phyloP scores from a whole-genome alignment of 2,329 filamentous ascomycete species.

The Xylariaceae sp. region DNA sequence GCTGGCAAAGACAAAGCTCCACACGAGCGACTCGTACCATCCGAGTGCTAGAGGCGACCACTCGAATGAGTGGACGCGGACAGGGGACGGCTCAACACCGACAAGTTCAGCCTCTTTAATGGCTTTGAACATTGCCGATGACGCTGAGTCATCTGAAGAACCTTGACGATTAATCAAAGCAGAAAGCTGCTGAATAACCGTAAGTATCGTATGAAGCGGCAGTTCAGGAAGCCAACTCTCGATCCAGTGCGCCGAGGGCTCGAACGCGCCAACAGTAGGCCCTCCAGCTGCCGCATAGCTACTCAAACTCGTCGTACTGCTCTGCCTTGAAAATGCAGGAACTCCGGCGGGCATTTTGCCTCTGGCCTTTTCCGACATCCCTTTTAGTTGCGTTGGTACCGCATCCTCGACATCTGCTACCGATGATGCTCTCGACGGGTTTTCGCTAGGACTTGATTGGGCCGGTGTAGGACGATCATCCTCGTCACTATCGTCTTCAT shows the following conservation, averaged over 20 bases:
- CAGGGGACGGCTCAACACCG: conserved; percentile 67
- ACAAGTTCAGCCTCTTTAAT: conserved; percentile 61
- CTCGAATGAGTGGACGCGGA: conserved; percentile 84
- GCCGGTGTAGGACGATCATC: conserved; percentile 53
- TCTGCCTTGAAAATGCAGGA: conserved; percentile 82
- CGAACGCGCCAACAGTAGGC: conserved; percentile 60
- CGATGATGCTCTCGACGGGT: conserved; percentile 63
- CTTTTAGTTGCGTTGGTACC: conserved; percentile 75
- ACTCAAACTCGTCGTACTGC: conserved; percentile 77
- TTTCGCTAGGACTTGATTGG: conserved; percentile 60
- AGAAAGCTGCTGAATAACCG: conserved; percentile 64
- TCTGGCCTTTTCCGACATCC: conserved; percentile 95
- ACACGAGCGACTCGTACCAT: conserved; percentile 93
- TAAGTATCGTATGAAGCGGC: conserved; percentile 81
- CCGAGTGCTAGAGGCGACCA: conserved; percentile 88
- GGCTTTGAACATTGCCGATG: conserved; percentile 44
- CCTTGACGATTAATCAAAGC: conserved; percentile 52
- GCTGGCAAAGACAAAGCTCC: conserved; percentile 86
- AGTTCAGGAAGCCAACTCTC: conserved; percentile 91
- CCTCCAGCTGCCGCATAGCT: conserved; percentile 57
- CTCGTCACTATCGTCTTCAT: conserved; percentile 60
- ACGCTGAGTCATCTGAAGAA: conserved; percentile 37
- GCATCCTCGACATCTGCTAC: conserved; percentile 68
- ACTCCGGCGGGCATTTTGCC: conserved; percentile 90
- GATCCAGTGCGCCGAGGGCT: conserved; percentile 80